These are phyloP conservation scores for Phalaenopsis equestris DNA, from an alignment of 106 monocot species.

Conservation along the genomic window DNA sequence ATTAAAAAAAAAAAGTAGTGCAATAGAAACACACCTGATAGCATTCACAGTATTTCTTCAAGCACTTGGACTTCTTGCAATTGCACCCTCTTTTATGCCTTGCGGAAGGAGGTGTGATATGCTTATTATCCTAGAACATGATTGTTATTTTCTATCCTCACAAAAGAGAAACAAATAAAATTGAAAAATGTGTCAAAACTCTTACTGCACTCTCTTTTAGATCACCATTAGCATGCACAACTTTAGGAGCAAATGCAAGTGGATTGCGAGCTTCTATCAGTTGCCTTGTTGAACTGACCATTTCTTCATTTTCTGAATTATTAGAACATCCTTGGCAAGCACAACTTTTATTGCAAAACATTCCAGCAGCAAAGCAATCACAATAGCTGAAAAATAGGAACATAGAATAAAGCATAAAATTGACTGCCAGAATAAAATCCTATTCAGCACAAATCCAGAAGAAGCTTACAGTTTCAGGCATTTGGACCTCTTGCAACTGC, in stretches of 20 bases:
- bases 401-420: slow-evolving; percentile 2
- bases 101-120: slow-evolving; percentile 29
- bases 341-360: slow-evolving; percentile 42
- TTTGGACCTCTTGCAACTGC: slow-evolving; percentile 63
- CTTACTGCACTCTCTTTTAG: slow-evolving; percentile 27
- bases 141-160: neutral
- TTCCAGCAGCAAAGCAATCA: slow-evolving; percentile 58
- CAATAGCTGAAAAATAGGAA: slow-evolving; percentile 43
- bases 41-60: slow-evolving; percentile 56
- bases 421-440: neutral
- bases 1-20: neutral
- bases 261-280: slow-evolving; percentile 56
- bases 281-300: slow-evolving; percentile 25
- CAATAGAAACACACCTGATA: slow-evolving; percentile 28
- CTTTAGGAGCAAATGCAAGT: slow-evolving; percentile 63
- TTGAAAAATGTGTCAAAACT: neutral
- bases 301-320: slow-evolving; percentile 29
- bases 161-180: neutral
- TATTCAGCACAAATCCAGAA: slow-evolving; percentile 5
- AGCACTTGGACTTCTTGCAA: slow-evolving; percentile 52
- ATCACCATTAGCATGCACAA: slow-evolving; percentile 25
- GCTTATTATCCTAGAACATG: slow-evolving; percentile 28
- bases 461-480: slow-evolving; percentile 66
- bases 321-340: slow-evolving; percentile 48
- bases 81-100: slow-evolving; percentile 66